Base-by-base conservation (phyloP, 768 basidiomycete species). In the Pleurotus giganteus region DNA sequence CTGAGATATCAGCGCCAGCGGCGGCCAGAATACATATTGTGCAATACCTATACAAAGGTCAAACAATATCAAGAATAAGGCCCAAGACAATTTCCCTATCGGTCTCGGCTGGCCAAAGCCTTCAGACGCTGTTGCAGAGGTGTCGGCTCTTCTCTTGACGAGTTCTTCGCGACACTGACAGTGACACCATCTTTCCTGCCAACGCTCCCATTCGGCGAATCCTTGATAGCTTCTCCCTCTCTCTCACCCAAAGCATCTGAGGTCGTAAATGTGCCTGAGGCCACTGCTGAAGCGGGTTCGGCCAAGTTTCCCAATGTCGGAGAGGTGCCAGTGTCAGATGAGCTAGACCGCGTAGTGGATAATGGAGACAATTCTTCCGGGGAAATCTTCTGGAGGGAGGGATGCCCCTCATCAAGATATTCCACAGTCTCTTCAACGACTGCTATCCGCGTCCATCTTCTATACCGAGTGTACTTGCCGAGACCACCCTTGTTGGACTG, bases 381-480 rank as follows among this genome's bases (percentile, higher is more conserved):
- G n/a, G n/a, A n/a, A n/a, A 41, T 41, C 39, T 41, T 41, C 39
- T 19, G 15, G 19, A 13, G 15, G 39, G 19, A 11, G 12, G 39
- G 19, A 17, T 41, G 13, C 2, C 12, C 19, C 2, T 41, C 15
- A 41, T 41, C 39, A 7, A 41, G 5, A 41, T 41, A 41, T 41
- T 91, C 85, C 15, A 91, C 74, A 0, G 77, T 81, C 71, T 95
- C 94, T 3, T 74, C 80, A 41, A 94, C 82, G 17, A 88, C 69
- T 2, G 93, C 94, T 29, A 94, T 76, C 46, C 94, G 85, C 0
- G 89, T 88, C 94, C 94, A 96, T 46, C 91, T 77, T 51, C 94
- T 72, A 63, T 85, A 86, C 12, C 94, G 82, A 0, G 94, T 96
- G 67, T 90, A 95, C 86, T 94, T 94, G 67, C 94, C 89, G 72